Base-by-base conservation (phyloP, 1,284 basidiomycete genomes). In the Boletus albobrunnescens region DNA sequence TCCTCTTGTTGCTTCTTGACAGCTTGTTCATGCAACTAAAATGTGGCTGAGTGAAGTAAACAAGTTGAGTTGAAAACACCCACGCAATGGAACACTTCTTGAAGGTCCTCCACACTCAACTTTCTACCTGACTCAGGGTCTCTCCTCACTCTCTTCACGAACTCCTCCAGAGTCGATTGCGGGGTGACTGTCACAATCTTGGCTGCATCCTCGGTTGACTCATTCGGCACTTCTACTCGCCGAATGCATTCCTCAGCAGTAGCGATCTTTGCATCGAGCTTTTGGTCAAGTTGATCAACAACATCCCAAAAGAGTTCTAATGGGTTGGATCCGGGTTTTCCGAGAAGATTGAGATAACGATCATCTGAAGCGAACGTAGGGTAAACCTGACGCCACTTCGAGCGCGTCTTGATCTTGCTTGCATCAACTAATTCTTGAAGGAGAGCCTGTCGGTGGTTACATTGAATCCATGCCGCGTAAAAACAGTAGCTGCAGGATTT, bases 261-360 rank as follows among this genome's bases (percentile, higher is more conserved):
- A 9, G 71, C 73, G 20, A 90, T 82, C 57, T 89, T 87, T 20
- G 76, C 76, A 53, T 95, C 93, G 11, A 96, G 77, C 55, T 84
- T 79, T 59, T 92, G 85, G 58, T 93, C 91, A 4, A 97, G 76
- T 32, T 77, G 77, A 67, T 99, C 95, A 33, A 97, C 85, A 5
- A 79, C 66, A 65, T 99, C 95, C 91, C 92, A 97, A 71, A 97
- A 99, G 10, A 99, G 77, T 56, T 99, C 95, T 33, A 99, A 76
- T 1, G 95, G 93, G 53, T 88, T 92, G 3, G 91, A 95, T 13
- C 96, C 96, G 4, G 91, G 87, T 60, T 89, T 88, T 2, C 94
- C 94, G 6, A 97, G 81, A 64, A 97, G 80, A 50, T 80, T 76
- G 26, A 84, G 72, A 69, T 97, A 96, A n/a, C 92, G 82, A 36